Base-by-base conservation (phyloP, 2,329 filamentous ascomycete species). In the Sphaerostilbella broomeana region DNA sequence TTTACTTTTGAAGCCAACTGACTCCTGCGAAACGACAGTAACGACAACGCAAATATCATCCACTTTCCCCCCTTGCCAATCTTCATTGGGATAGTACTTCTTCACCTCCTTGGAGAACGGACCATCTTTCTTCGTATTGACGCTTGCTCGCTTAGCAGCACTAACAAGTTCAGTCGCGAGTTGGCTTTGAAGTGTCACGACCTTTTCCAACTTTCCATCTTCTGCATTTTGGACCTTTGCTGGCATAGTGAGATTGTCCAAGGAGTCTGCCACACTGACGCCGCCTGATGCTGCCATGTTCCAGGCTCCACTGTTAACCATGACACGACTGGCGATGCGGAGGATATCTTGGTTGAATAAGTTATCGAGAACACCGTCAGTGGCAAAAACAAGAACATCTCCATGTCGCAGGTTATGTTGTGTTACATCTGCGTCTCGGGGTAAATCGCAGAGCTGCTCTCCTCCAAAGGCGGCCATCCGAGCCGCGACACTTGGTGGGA, bases 51-150 rank as follows among this genome's bases (percentile, higher is more conserved):
- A 90, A 43, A 98, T 95, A 61, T 98, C 92, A 58, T 98, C 92
- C 15, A 94, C 77, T 63, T 98, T 98, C 37, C 92, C 92, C 42
- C 92, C 92, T 43, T 79, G 79, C 78, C 86, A 98, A 43, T 80
- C 77, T 61, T 97, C 90, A 25, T 81, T 71, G 0, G 92, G 90
- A 51, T 86, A 94, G 56, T 85, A 81, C 55, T 81, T 85, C 58
- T 92, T 86, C 15, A 95, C 87, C 61, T 95, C 88, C 62, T 86
- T 95, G 27, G 92, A 88, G 61, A 98, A 98, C 0, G 92, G 92
- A 0, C 90, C 88, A 59, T 97, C 86, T 37, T 86, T 68, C 54
- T 84, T 86, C 34, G 73, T 76, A 62, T 95, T 88, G 42, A 86
- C 62, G 56, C 89, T 94, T 6, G 89, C 88, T 6, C 76, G 69